A percentile compares a stretch with the other conserved stretches of the same genome.
Conservation (phyloP, 2,329 filamentous ascomycete species). For the Ophiocordyceps camponoti-saundersi region DNA sequence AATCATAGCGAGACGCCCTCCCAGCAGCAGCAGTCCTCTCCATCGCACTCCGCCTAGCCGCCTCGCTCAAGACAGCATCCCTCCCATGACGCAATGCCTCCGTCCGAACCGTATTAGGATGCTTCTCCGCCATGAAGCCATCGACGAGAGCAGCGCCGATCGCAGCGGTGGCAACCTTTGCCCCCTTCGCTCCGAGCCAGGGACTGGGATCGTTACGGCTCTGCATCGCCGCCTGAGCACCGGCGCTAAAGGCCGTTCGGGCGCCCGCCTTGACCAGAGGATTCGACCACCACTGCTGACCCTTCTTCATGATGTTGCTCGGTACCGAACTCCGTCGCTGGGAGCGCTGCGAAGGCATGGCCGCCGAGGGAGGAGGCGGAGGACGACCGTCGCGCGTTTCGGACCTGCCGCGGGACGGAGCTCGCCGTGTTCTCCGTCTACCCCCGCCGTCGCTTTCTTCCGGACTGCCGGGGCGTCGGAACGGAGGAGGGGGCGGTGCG, state of each 20-base stretch:
- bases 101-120: slow-evolving; percentile 9
- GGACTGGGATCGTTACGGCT: slow-evolving; percentile 25
- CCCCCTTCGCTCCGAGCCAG: slow-evolving; percentile 31
- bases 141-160: slow-evolving; percentile 30
- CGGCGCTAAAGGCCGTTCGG: slow-evolving; percentile 27
- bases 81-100: slow-evolving; percentile 1
- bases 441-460: slow-evolving; percentile 7
- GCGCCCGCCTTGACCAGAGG: slow-evolving; percentile 23
- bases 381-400: slow-evolving; percentile 6
- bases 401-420: slow-evolving; percentile 9
- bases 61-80: not conserved
- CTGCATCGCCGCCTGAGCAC: slow-evolving; percentile 29
- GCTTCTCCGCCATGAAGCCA: slow-evolving; percentile 22
- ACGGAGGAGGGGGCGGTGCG: slow-evolving; percentile 3
- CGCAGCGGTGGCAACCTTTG: slow-evolving; percentile 29
- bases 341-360: not conserved
- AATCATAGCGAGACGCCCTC: not conserved
- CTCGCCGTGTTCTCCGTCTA: slow-evolving; percentile 5
- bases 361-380: slow-evolving; percentile 1
- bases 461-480: slow-evolving; percentile 1
- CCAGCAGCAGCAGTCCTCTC: not conserved
- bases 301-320: slow-evolving; percentile 5
- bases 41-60: not conserved
- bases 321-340: slow-evolving; percentile 17
- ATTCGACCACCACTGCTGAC: slow-evolving; percentile 18